Base-by-base conservation (phyloP, 1,139 yeast species). In the Keqinozyma sinolaborantium region DNA sequence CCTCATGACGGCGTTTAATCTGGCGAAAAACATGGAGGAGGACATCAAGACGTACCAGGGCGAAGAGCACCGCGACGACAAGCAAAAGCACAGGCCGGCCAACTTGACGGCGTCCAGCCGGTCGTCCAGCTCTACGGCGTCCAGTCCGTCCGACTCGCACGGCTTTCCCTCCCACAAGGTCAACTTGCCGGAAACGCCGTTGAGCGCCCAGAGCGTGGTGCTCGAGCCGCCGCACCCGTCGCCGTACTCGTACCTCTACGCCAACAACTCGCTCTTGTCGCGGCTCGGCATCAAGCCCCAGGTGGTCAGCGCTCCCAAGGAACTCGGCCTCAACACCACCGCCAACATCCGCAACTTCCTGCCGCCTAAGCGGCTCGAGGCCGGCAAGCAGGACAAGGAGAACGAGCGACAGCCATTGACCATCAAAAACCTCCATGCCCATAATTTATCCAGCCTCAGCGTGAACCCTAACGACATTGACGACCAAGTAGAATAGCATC, bases 1-100 rank as follows among this genome's bases (percentile, higher is more conserved):
- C 40, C 55, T 77, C 42, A 61, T 77, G 72, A 55, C 70, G 11
- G 83, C 81, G n/a, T 77, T 77, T 40, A 67, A 70, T 39, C 70
- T 70, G 41, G 79, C 77, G 2, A 68, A 63, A 38, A 67, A 65
- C 24, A 60, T 72, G 11, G 76, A 72, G 39, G 72, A 70, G 41
- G 80, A 74, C 39, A 57, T 74, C 4, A 57, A 56, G 31, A 71
- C 64, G 38, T 64, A 45, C 43, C 51, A 54, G 28, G 58, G 51
- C 30, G 55, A 52, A 16, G 54, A 46, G 10, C 42, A 40, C n/a
- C 32, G 34, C 20, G 27, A 30, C 11, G 12, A 24, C 8, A 30
- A 34, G n/a, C 25, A 29, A 3, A 12, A 24, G 16, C 29, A 32
- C 24, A 36, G 32, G 19, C 29, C 15, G 25, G 28, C 16, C 13